Evolutionary conservation across 345 rosid species (phyloP), one percentile per base, ranked within the genome.

Genomic region (Salix purpurea): DNA sequence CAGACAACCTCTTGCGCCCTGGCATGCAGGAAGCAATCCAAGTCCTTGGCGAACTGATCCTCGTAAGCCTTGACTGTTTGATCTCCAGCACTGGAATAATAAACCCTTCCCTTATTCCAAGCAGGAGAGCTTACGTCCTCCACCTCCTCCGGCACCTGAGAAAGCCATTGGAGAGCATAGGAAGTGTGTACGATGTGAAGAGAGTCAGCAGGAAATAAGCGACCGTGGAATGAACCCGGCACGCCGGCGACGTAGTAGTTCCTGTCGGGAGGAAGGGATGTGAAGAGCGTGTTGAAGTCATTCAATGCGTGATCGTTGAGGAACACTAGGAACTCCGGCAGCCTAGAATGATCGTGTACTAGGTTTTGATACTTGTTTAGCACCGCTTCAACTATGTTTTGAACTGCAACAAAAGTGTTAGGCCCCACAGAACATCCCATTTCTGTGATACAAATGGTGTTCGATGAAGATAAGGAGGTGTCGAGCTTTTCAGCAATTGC

Each of bases 281-380:
- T 7, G 72, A 69, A 69, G 56, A 69, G 32, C 16, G 78, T 36
- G 65, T 81, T 81, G 78, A 81, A 81, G 67, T 73, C 80, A 19
- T 65, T 81, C 44, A 26, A 1, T 18, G 39, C 14, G n/a, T 74
- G 79, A 61, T 78, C 81, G 32, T 71, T 78, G 54, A 82, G 75
- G 76, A 74, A 74, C 7, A 82, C 71, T 39, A 64, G 78, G 75
- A 78, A 74, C 34, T 78, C 79, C 4, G 62, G 74, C 11, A 14
- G 19, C 19, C 16, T 16, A 46, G 52, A 46, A 46, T 46, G 52
- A 46, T 14, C 18, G 3, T 13, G 52, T 16, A 39, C 21, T 16
- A 54, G 66, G 50, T 39, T 12, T 56, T 23, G 58, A 71, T 60
- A 72, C 74, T 71, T 82, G 6, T 12, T 36, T 46, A 71, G 30